Base-by-base conservation (phyloP, 1,284 basidiomycete species). In the Leccinum subrobustum region DNA sequence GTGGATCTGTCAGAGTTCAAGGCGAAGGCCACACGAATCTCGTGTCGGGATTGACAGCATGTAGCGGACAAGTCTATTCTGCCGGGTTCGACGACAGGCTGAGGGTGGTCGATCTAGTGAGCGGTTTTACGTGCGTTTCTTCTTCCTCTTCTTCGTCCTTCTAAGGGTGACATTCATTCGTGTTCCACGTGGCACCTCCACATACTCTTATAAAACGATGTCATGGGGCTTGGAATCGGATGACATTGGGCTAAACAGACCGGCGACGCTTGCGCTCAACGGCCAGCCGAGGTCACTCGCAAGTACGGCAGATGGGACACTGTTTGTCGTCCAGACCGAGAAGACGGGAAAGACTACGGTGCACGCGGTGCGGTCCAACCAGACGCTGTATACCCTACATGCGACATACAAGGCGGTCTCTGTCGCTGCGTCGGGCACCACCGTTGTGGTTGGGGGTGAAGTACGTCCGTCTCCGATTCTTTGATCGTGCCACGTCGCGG, bases 51-150 rank as follows among this genome's bases (percentile, higher is more conserved):
- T 73, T 98, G 47, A 72, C 81, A 1, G 77, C 80, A 8, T 76
- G 69, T 7, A 76, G 78, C 37, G 83, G 79, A n/a, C 82, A 77
- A 56, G 78, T 91, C 1, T 89, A 83, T 70, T 89, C 89, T 11
- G 78, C 86, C 8, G 92, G 90, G 4, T 94, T 86, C 71, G 95
- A 97, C 66, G 94, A 96, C 73, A 81, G 77, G 31, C 76, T 95
- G 3, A 81, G 86, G 58, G 89, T 91, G 69, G 83, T 92, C 51
- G 79, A 80, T n/a, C 73, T 54, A 75, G 76, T 14, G 70, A 74
- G 33, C 74, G 72, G 61, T 7, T 93, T 89, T 74, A 77, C 81
- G 88, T 92, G 65, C 64, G 87, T 67, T 56, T n/a, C 29, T 60
- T 54, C 8, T 53, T 55, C 12, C 20, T 51, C 3, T 1, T 50